These are phyloP conservation scores for Colletotrichum sp. DNA, from an alignment of 2,329 filamentous ascomycete genomes.

Conservation along the genomic window DNA sequence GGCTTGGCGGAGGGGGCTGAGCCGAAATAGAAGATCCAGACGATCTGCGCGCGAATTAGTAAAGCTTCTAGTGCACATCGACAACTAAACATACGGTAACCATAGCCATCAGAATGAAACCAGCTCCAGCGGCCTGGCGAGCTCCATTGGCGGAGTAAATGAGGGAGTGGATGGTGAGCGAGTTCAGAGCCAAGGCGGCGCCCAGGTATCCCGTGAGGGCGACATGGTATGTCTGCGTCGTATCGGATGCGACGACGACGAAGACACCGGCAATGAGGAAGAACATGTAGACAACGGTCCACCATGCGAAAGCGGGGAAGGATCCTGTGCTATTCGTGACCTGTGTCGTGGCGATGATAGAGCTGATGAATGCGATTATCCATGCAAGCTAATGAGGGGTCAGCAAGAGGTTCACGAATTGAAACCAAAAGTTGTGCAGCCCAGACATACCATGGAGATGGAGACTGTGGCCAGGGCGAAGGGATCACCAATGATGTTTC, in stretches of 20 bases:
- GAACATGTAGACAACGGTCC: slow-evolving; percentile 85
- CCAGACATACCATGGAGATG: slow-evolving; percentile 78
- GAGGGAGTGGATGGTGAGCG: slow-evolving; percentile 83
- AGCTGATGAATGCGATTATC: slow-evolving; percentile 89
- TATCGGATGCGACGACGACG: slow-evolving; percentile 83
- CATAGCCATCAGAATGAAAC: slow-evolving; percentile 93
- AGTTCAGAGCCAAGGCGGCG: slow-evolving; percentile 83
- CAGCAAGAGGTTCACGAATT: background rate
- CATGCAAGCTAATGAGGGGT: slow-evolving; percentile 75
- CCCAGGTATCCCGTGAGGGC: slow-evolving; percentile 88
- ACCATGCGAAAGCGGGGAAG: slow-evolving; percentile 93
- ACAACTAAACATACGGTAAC: slow-evolving; percentile 70
- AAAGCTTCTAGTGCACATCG: background rate
- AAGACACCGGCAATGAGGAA: slow-evolving; percentile 82
- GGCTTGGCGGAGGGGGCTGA: slow-evolving; percentile 86
- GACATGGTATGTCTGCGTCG: slow-evolving; percentile 87
- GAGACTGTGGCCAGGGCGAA: slow-evolving; percentile 95
- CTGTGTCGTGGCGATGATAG: slow-evolving; percentile 72
- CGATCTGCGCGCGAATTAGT: slow-evolving; percentile 62
- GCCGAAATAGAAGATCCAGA: slow-evolving; percentile 99
- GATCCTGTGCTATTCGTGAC: slow-evolving; percentile 32
- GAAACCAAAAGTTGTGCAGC: background rate
- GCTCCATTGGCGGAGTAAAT: slow-evolving; percentile 78
- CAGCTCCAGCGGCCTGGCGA: slow-evolving; percentile 86
- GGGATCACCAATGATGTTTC: slow-evolving; percentile 93